Percentiles rank a stretch among this genome's conserved stretches.
Conservation (phyloP, 768 basidiomycete species). For the Lentinula raphanica region DNA sequence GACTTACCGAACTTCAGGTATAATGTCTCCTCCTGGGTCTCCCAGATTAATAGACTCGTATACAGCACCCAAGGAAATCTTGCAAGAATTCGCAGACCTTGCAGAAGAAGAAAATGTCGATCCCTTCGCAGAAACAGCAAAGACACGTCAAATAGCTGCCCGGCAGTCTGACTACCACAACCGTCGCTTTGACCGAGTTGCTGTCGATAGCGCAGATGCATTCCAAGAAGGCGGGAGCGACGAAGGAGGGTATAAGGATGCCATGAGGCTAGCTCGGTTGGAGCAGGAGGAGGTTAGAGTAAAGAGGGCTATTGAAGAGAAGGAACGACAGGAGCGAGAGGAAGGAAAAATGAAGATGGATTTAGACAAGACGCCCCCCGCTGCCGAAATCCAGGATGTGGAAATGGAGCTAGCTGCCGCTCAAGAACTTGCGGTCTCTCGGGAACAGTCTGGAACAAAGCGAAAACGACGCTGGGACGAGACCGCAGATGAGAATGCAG, state of each 20-base stretch:
- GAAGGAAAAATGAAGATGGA: conserved; percentile 77
- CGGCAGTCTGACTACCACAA: conserved; percentile 95
- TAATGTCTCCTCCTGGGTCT: conserved; percentile 55
- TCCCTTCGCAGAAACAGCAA: conserved; percentile 89
- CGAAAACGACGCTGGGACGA: conserved; percentile 85
- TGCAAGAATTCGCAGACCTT: conserved; percentile 90
- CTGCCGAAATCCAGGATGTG: conserved; percentile 68
- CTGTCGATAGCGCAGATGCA: conserved; percentile 75
- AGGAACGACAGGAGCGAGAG: conserved; percentile 73
- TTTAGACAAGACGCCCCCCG: conserved; percentile 87
- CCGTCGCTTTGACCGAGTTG: conserved; percentile 81
- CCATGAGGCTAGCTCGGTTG: conserved; percentile 85
- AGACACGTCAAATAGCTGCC: conserved; percentile 87
- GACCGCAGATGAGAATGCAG: conserved; percentile 57
- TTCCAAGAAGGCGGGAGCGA: conserved; percentile 64
- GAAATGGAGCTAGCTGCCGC: conserved; percentile 61
- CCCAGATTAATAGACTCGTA: conserved; percentile 84
- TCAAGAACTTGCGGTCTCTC: conserved; percentile 32
- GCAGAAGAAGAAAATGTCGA: conserved; percentile 92
- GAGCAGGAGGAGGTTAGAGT: conserved; percentile 93
- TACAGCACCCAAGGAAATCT: conserved; percentile 88
- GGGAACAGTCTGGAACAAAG: conserved; percentile 38
- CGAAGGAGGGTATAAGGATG: conserved; percentile 92
- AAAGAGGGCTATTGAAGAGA: conserved; percentile 79
- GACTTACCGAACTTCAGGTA: conserved; percentile 25